Evolutionary conservation across 306 rosid genomes (phyloP), one percentile per base, ranked within the genome.

Genomic region (Crotalaria pallida): DNA sequence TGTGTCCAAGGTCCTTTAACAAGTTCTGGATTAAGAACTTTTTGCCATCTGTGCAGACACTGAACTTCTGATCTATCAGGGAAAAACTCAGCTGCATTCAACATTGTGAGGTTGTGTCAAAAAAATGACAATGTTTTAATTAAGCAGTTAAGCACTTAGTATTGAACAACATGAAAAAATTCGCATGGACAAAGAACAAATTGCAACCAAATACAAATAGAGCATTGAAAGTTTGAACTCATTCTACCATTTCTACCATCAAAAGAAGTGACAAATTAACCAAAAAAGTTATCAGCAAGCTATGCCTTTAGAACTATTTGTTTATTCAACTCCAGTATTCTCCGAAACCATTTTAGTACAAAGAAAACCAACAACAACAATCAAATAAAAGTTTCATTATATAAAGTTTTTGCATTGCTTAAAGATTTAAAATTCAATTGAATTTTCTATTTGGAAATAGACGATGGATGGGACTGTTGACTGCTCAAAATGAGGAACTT

Each of bases 1-100:
- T 80, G 92, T 57, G 92, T 87, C 99, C 99, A 94, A 2, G 99
- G 97, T 64, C 97, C 99, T 83, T 94, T 94, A 70, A 94, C 83
- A 45, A 94, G 99, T 15, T 94, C 96, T n/a, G 97, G 99, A 82
- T 94, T 94, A 31, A 94, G 91, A 77, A 94, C 97, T 77, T 94
- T 94, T 87, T 91, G 99, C 99, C 99, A 94, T 83, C 99, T 85
- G 81, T 94, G 99, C 58, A 94, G 84, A 78, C 99, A 94, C 80
- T 94, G 99, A 44, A 94, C 99, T 89, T 94, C 99, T 71, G 97
- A 87, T 70, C 99, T 87, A 81, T 91, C 91, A 43, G 86, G 87
- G 51, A 94, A 94, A 85, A 74, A 86, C 84, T 91, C 89, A 71
- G 97, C 99, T 94, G 97, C 87, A 84, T 69, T 52, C 48, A 69